Conservation (phyloP, 768 basidiomycete genomes). For the Boletellus ananas region DNA sequence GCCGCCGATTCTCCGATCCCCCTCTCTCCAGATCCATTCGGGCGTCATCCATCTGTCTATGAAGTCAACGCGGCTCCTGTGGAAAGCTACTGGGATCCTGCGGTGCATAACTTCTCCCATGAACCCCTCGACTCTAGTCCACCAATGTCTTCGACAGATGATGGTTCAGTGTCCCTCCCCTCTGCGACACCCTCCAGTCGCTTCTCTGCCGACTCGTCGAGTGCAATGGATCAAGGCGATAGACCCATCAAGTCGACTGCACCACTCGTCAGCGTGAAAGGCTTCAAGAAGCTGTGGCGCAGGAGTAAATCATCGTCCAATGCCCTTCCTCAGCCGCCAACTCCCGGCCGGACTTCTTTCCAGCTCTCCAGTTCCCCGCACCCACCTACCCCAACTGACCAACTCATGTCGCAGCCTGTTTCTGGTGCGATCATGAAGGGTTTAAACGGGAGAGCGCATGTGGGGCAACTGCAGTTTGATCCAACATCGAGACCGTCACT, state of each 20-base stretch:
- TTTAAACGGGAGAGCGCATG: conserved; percentile 23
- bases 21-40: conserved; percentile 81
- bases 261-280: conserved; percentile 69
- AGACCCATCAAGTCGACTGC: conserved; percentile 30
- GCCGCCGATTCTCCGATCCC: conserved; percentile 60
- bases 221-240: conserved; percentile 29
- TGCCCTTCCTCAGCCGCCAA: conserved; percentile 34
- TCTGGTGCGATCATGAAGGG: conserved; percentile 17
- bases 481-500: conserved; percentile 50
- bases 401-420: conserved; percentile 23
- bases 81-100: conserved; percentile 44
- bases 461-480: conserved; percentile 62
- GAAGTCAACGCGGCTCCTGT: conserved; percentile 30
- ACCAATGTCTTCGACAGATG: conserved; percentile 24
- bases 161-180: conserved; percentile 11
- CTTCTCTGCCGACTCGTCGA: conserved; percentile 73
- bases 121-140: conserved; percentile 21
- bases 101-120: conserved; percentile 20
- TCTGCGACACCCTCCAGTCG: conserved; percentile 48
- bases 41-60: conserved; percentile 57
- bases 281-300: conserved; percentile 74
- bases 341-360: conserved; percentile 37
- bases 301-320: conserved; percentile 52
- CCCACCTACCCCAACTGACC: conserved; percentile 36
- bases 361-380: conserved; percentile 23